A percentile compares a stretch with the other conserved stretches of the same genome.
Conservation (phyloP, 495 filamentous ascomycete genomes). For the Aspergillus mulundensis region DNA sequence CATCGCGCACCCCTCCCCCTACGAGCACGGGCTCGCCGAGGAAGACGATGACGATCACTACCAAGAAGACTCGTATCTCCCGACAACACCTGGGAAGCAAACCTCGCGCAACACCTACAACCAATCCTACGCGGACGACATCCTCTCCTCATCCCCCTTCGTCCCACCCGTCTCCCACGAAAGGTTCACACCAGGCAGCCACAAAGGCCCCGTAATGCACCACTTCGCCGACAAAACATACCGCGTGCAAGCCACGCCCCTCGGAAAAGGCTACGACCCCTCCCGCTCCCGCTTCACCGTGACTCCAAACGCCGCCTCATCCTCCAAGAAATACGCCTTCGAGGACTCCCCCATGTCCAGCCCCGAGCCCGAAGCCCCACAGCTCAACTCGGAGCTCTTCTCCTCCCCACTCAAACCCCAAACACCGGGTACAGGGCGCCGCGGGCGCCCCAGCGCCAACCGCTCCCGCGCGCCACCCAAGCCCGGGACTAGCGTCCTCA, state of each 20-base stretch:
- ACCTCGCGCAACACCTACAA: neutral
- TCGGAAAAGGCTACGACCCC: slow-evolving; percentile 46
- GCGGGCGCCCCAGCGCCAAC: slow-evolving; percentile 33
- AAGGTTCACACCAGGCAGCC: slow-evolving; percentile 25
- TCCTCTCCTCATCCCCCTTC: slow-evolving; percentile 46
- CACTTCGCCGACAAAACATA: slow-evolving; percentile 90
- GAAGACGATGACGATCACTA: slow-evolving; percentile 32
- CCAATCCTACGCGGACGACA: slow-evolving; percentile 25
- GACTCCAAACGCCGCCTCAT: slow-evolving; percentile 28
- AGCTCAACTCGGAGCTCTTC: slow-evolving; percentile 81
- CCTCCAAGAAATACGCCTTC: slow-evolving; percentile 26
- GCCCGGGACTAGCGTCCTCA: slow-evolving; percentile 77
- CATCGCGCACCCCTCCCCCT: slow-evolving; percentile 47
- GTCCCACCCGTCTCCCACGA: slow-evolving; percentile 43
- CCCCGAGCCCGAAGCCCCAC: slow-evolving; percentile 72
- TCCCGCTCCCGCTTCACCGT: slow-evolving; percentile 35
- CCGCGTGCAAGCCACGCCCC: slow-evolving; percentile 86
- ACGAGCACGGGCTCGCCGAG: slow-evolving; percentile 26
- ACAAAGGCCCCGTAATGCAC: slow-evolving; percentile 71
- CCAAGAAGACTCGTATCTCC: slow-evolving; percentile 40
- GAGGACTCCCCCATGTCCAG: slow-evolving; percentile 66
- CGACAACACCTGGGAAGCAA: slow-evolving; percentile 37
- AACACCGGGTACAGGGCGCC: slow-evolving; percentile 37
- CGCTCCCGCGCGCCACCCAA: slow-evolving; percentile 43
- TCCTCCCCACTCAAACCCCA: slow-evolving; percentile 58